Conservation (phyloP, 495 filamentous ascomycete species). For the Xylaria castorea region DNA sequence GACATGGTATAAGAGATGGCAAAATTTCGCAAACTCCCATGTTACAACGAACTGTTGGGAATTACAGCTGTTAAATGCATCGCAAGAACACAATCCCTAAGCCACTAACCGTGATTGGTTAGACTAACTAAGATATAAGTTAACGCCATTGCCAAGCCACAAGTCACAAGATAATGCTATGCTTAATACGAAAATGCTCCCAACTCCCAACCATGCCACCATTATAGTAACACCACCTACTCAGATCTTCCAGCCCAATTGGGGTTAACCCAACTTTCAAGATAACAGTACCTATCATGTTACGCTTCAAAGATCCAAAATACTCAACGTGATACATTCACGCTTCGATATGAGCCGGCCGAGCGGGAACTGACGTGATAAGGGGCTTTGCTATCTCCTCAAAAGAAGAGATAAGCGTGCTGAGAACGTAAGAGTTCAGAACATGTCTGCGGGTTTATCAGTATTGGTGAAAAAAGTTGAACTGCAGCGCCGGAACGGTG, state of each 20-base stretch:
- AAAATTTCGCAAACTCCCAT: not conserved
- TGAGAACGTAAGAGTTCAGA: conserved; percentile 5
- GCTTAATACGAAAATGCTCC: not conserved
- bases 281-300: not conserved
- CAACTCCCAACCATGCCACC: not conserved
- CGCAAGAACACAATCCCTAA: not conserved
- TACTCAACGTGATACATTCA: not conserved
- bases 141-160: not conserved
- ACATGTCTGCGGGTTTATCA: not conserved
- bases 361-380: not conserved
- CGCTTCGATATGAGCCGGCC: not conserved
- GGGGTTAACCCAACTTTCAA: not conserved
- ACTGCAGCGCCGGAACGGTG: not conserved
- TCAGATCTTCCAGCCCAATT: not conserved
- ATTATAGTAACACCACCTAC: not conserved
- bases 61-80: not conserved
- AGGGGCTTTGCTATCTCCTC: not conserved
- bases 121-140: not conserved
- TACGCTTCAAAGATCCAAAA: not conserved
- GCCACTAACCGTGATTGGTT: not conserved
- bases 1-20: no score
- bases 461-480: not conserved
- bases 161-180: not conserved
- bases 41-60: not conserved
- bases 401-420: conserved; percentile 10